These are phyloP conservation scores for Colletotrichum navitas DNA, from an alignment of 2,329 filamentous ascomycete species.

Conservation along the genomic window DNA sequence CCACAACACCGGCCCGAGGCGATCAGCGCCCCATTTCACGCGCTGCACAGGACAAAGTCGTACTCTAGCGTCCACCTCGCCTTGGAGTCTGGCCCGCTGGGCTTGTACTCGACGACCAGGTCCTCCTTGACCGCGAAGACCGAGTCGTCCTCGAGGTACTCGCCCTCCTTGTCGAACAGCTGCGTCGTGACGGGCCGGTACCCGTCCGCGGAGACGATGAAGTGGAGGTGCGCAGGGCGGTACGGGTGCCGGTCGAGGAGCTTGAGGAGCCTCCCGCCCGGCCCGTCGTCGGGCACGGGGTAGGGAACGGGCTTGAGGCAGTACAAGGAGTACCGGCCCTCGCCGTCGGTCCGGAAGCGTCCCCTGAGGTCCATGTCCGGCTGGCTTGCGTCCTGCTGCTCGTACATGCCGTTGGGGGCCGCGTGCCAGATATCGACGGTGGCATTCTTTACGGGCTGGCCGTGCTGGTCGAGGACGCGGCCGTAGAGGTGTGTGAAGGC, in stretches of 20 bases:
- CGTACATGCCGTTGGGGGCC: conserved; percentile 72
- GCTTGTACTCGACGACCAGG: conserved; percentile 48
- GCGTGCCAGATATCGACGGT: conserved; percentile 75
- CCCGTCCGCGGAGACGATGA: conserved; percentile 59
- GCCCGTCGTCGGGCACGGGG: conserved; percentile 53
- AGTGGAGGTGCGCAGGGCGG: conserved; percentile 52
- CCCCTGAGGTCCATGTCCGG: conserved; percentile 81
- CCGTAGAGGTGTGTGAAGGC: conserved; percentile 70
- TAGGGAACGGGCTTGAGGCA: conserved; percentile 71
- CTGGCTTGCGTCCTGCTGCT: conserved; percentile 80
- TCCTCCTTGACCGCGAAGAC: conserved; percentile 55
- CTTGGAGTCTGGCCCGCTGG: conserved; percentile 42
- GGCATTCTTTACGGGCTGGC: conserved; percentile 66
- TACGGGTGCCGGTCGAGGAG: conserved; percentile 50
- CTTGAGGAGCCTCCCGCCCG: conserved; percentile 48
- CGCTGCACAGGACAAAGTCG: conserved; percentile 43
- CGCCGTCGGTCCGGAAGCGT: conserved; percentile 74
- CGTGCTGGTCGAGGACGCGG: conserved; percentile 65
- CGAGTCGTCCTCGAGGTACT: conserved; percentile 60
- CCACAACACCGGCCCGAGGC: neutral
- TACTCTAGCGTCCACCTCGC: conserved; percentile 47
- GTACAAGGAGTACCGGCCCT: conserved; percentile 74
- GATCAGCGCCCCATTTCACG: conserved; percentile 2
- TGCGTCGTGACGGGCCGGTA: conserved; percentile 75
- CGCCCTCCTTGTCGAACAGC: conserved; percentile 70